Conservation (phyloP, 1,139 yeast species). For the Cylindricascospora bacillispora region DNA sequence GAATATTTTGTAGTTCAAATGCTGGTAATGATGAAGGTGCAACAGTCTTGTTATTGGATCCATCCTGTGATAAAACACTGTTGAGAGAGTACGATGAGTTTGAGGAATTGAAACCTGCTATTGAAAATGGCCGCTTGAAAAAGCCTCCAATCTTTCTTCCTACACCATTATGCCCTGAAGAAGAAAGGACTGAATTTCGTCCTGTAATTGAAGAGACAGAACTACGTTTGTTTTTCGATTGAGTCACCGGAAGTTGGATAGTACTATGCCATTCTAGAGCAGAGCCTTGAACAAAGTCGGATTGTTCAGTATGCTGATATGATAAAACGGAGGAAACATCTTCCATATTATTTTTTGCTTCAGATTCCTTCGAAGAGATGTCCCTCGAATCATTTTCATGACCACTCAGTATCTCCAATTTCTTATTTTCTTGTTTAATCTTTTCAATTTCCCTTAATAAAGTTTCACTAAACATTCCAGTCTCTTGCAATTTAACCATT, state of each 20-base stretch:
- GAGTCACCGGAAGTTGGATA: conserved; percentile 4
- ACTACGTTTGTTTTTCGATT: conserved; percentile 12
- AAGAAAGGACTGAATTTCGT: conserved; percentile 15
- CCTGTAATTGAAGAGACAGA: conserved; percentile 15
- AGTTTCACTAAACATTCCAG: conserved; percentile 33
- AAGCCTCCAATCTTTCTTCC: conserved; percentile 33
- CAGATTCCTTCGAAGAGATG: conserved; percentile 9
- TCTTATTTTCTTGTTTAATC: conserved; percentile 37
- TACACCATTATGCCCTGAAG: conserved; percentile 21
- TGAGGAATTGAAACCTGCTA: conserved; percentile 29
- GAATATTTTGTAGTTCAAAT: conserved; percentile 31
- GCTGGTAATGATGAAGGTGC: conserved; percentile 49
- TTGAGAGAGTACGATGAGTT: conserved; percentile 29
- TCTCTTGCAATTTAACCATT: conserved; percentile 25
- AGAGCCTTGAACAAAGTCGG: too few species aligned
- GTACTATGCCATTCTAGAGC: too few species aligned
- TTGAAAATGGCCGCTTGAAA: conserved; percentile 36
- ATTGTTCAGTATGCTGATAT: background rate
- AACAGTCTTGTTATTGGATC: conserved; percentile 32
- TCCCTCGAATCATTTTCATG: conserved; percentile 26
- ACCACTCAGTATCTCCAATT: conserved; percentile 31
- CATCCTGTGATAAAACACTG: conserved; percentile 14
- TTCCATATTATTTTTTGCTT: conserved; percentile 10
- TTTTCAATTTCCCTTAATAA: conserved; percentile 39
- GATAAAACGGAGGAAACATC: conserved; percentile 6